phyloP scores from a whole-genome alignment of 768 basidiomycete species.

The Hericium rajendrae region DNA sequence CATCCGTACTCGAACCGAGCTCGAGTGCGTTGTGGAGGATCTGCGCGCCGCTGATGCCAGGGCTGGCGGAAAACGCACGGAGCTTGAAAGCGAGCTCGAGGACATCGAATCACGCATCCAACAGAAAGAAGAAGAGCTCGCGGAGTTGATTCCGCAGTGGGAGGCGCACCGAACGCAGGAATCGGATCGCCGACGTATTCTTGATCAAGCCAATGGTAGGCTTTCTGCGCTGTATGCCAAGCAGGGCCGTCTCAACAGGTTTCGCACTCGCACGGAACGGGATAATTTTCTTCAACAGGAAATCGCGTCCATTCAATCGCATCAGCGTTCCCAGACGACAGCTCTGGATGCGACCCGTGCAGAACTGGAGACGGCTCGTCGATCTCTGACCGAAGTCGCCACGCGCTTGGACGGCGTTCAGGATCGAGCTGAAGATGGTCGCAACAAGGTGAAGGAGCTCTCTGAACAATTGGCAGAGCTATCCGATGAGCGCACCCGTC shows the following conservation, averaged over 20 bases:
- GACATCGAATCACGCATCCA: conserved; percentile 49
- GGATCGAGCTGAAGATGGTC: conserved; percentile 56
- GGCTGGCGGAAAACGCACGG: conserved; percentile 54
- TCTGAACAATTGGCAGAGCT: conserved; percentile 48
- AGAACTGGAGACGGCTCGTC: conserved; percentile 39
- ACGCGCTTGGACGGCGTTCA: conserved; percentile 46
- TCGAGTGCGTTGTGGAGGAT: conserved; percentile 78
- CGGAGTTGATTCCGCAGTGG: conserved; percentile 63
- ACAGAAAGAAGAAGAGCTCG: conserved; percentile 52
- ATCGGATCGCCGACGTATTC: conserved; percentile 45
- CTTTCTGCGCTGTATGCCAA: conserved; percentile 78
- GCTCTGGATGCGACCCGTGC: conserved; percentile 44
- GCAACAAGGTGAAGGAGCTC: conserved; percentile 44
- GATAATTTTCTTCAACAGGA: conserved; percentile 79
- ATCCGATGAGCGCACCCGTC: conserved; percentile 58
- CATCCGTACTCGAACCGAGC: conserved; percentile 72
- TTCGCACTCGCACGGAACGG: conserved; percentile 73
- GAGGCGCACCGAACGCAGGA: conserved; percentile 44
- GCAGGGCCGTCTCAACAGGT: conserved; percentile 81
- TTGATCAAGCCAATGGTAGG: conserved; percentile 68
- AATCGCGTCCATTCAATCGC: conserved; percentile 58
- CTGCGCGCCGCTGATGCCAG: conserved; percentile 55
- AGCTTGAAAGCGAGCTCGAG: conserved; percentile 55
- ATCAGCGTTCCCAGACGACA: conserved; percentile 42
- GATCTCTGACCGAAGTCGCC: conserved; percentile 47